Base-by-base conservation (phyloP, 2,329 filamentous ascomycete species). In the Lachnellula suecica region DNA sequence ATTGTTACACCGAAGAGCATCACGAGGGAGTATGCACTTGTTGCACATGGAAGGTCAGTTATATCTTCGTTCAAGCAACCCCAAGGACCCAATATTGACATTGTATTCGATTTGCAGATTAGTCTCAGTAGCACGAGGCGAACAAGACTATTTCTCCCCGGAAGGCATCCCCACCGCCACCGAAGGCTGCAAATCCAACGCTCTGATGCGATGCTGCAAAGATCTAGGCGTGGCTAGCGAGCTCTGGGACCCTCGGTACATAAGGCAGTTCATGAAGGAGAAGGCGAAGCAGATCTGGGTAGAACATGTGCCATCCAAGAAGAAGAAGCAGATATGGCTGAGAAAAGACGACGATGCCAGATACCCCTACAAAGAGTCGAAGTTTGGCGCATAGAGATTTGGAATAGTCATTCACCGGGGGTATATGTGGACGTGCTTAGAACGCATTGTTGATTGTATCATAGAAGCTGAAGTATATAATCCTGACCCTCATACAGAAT, bases 191-290 rank as follows among this genome's bases (percentile, higher is more conserved):
- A 97, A 97, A 74, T 96, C 91, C 58, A 99, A 99, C 69, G 94
- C 94, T 11, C 79, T 99, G 61, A 95, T 97, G 85, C 89, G 94
- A 53, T 97, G 93, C 80, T 97, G 94, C 78, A 99, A 99, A 76
- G 94, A 99, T 71, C 75, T 99, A 27, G 94, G 94, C 31, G 88
- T 99, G 59, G 94, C 91, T 1, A 92, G 88, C 59, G 94, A 99
- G 73, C 81, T 99, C 19, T 99, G 94, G 94, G 94, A 99, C 74
- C 94, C 94, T 31, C 78, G 89, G 50, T 99, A 88, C 74, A 91
- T 97, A 60, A 83, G 89, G 63, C 82, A 81, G 63, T 99, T 91
- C 74, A 88, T 88, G 77, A 84, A 83, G 63, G 74, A 85, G 62
- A 74, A 88, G 66, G 86, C 85, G 51, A 84, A 86, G 63, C 89